Percentiles rank a stretch among this genome's conserved stretches.
Evolutionary conservation across 495 filamentous ascomycete genomes (phyloP).

Genomic region (Terfezia boudieri): DNA sequence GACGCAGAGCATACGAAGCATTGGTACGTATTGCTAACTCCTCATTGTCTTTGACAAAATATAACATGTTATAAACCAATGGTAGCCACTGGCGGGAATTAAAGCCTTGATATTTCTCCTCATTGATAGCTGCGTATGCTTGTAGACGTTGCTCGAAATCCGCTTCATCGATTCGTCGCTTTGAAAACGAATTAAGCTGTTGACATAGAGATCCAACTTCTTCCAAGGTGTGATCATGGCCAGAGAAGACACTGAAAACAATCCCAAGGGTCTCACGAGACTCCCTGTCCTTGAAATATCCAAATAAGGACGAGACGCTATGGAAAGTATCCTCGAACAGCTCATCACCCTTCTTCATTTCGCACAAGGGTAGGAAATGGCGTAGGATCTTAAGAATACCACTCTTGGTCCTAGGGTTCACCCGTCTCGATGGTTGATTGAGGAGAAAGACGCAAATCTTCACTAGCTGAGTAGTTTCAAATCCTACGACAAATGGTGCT

Average conservation of each 20-base stretch:
- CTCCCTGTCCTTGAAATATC: constrained; percentile 58
- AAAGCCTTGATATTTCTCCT: constrained; percentile 28
- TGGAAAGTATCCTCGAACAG: constrained; percentile 36
- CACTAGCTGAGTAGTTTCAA: constrained; percentile 47
- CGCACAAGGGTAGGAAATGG: constrained; percentile 45
- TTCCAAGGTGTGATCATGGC: constrained; percentile 33
- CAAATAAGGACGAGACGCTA: constrained; percentile 53
- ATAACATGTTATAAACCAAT: constrained; percentile 76
- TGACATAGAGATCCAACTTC: constrained; percentile 49
- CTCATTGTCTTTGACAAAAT: constrained; percentile 64
- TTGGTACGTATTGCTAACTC: constrained; percentile 68
- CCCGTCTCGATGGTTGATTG: constrained; percentile 54
- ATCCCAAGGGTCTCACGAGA: constrained; percentile 49
- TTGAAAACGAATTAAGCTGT: constrained; percentile 56
- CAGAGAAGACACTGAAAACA: constrained; percentile 46
- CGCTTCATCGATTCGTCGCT: constrained; percentile 48
- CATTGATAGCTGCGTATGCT: constrained; percentile 55
- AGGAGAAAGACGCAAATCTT: constrained; percentile 60
- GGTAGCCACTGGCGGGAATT: constrained; percentile 69
- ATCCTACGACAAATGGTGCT: constrained; percentile 49
- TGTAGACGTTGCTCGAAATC: constrained; percentile 62
- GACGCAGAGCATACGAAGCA: constrained; percentile 54
- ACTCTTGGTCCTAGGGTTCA: constrained; percentile 64
- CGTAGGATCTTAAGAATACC: constrained; percentile 51
- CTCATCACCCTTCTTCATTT: constrained; percentile 30